Base-by-base conservation (phyloP, 371 early-diverging fungal species). In the Zopfochytrium polystomum region DNA sequence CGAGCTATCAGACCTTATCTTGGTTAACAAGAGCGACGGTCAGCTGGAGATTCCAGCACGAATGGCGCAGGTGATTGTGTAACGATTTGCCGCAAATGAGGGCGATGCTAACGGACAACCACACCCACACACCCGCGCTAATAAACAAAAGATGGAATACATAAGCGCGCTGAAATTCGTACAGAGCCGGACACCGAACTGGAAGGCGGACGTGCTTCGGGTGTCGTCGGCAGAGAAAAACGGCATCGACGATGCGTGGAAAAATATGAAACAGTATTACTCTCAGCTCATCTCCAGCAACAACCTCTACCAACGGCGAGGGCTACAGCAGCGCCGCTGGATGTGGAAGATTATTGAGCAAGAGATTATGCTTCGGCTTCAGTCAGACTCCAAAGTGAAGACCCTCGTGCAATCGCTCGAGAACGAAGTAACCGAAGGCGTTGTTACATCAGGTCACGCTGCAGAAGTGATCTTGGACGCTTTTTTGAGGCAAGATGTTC, bases 11-110 rank as follows among this genome's bases (percentile, higher is more conserved):
- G 90, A 90, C 66, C 58, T 90, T 35, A 78, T 90, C 1, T 73
- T 90, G 29, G 85, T 90, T 64, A 90, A 86, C 74, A 90, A 90
- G 65, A 75, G 85, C 0, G 90, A 90, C 64, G 91, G 90, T 0
- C 78, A 75, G 1, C 70, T 90, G 18, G 78, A 75, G 29, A 60
- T 68, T n/a, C 72, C 87, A 1, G 88, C 89, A 0, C 73, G 77
- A 43, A 65, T 76, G 48, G 86, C 90, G 0, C 79, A 79, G 66
- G 64, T 60, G 29, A 43, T 18, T 5, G 15, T 50, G 26, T 52
- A 6, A 23, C 15, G n/a, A 48, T n/a, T 43, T 43, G 15, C 43
- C 43, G 18, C 43, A 20, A 43, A 1, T 43, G 43, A 15, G 20
- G 18, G 18, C 18, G 43, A 18, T 43, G 15, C 20, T 1, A 43